Evolutionary conservation across 208 protist genomes (phyloP).

Genomic region (Acanthamoeba castellanii): DNA sequence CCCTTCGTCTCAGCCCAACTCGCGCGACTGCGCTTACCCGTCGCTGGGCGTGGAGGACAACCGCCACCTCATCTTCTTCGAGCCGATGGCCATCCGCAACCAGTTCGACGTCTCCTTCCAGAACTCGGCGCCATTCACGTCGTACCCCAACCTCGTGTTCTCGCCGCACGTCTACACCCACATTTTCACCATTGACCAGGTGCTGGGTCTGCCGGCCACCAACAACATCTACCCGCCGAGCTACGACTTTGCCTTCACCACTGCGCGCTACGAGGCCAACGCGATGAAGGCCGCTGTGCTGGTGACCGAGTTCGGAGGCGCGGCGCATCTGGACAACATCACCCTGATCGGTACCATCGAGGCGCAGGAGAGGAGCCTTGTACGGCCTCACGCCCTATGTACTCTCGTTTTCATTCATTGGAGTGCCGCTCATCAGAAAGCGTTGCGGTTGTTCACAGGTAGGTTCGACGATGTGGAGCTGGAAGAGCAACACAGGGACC

Average conservation of each 20-base stretch:
- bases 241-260: conserved; percentile 13
- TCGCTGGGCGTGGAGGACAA: conserved; percentile 20
- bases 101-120: conserved; percentile 9
- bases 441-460: neutral
- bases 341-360: conserved; percentile 7
- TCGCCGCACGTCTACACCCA: conserved; percentile 33
- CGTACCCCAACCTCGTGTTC: conserved; percentile 24
- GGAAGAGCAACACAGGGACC: neutral
- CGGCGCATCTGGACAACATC: neutral
- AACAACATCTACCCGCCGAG: conserved; percentile 9
- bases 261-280: neutral
- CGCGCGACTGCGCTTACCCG: conserved; percentile 8
- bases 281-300: neutral
- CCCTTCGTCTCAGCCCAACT: neutral
- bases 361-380: neutral
- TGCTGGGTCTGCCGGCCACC: neutral
- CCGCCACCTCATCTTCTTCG: conserved; percentile 16
- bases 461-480: neutral
- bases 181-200: conserved; percentile 37
- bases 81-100: conserved; percentile 38
- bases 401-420: no score
- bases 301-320: neutral
- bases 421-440: no score
- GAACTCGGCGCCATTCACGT: neutral
- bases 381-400: neutral